Base-by-base conservation (phyloP, 2,329 filamentous ascomycete species). In the Cladophialophora carrionii region DNA sequence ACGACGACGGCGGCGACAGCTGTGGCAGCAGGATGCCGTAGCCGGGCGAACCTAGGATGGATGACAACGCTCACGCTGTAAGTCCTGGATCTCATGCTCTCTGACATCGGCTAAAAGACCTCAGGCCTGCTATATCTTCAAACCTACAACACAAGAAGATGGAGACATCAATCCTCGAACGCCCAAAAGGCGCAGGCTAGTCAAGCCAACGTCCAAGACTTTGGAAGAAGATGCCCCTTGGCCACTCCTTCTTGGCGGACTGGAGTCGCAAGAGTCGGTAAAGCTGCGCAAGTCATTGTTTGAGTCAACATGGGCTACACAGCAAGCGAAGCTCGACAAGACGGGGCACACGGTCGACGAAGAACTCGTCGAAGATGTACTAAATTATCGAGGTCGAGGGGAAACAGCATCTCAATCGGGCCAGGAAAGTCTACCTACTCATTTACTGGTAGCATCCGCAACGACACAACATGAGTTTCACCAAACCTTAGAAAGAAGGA, bases 141-240 rank as follows among this genome's bases (percentile, higher is more conserved):
- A 65, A 41, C 63, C 67, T 20, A 17, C 61, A 17, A 56, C 34
- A 52, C 58, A 60, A 48, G 52, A 60, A 3, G 64, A 71, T 52
- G 71, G 66, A 31, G 63, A 64, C 22, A 51, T 62, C 34, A 63
- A 71, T 31, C 61, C 78, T 56, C 81, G 84, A 46, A 83, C 86
- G 31, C 73, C 81, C 41, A 90, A 90, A 74, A 81, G 83, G 63
- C 82, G 86, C 61, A 87, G 83, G 72, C 29, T 55, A 24, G 78
- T 85, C 7, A 80, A 80, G 79, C 61, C 78, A 68, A 6, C 64
- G 5, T 41, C 67, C 24, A 62, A 46, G 62, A 71, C 10, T 14
- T 8, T 34, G 5, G 22, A 59, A 4, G 68, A 73, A 4, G 64
- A 59, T 29, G 41, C 59, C 24, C 34, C 61, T 24, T 81, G 81